These are phyloP conservation scores for Clonostachys byssicola DNA, from an alignment of 2,329 filamentous ascomycete species.

Conservation along the genomic window DNA sequence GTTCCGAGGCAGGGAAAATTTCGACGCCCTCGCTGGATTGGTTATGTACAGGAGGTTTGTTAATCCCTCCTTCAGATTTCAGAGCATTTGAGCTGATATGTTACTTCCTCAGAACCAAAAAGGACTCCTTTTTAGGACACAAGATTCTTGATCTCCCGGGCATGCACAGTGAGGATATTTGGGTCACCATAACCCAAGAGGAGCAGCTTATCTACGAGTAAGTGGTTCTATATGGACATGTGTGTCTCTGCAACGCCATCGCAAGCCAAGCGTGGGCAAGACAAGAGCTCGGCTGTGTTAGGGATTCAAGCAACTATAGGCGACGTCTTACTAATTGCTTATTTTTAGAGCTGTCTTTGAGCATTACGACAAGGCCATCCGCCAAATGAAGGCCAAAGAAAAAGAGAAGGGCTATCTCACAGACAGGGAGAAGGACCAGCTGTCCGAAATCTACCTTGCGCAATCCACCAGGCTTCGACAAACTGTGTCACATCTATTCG, in stretches of 20 bases:
- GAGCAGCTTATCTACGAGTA: slow-evolving; percentile 18
- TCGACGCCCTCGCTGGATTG: slow-evolving; percentile 10
- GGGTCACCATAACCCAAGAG: slow-evolving; percentile 13
- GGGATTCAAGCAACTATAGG: too few species aligned
- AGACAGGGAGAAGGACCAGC: neutral
- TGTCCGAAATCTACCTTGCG: neutral
- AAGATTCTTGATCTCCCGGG: slow-evolving; percentile 16
- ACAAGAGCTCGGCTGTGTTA: too few species aligned
- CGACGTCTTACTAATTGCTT: too few species aligned
- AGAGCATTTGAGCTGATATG: neutral
- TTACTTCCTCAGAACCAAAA: slow-evolving; percentile 10
- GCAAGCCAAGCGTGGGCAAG: too few species aligned
- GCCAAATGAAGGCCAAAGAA: too few species aligned
- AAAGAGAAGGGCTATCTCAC: neutral
- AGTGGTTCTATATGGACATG: slow-evolving; percentile 1
- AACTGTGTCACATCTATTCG: slow-evolving; percentile 17
- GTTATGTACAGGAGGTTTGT: slow-evolving; percentile 21
- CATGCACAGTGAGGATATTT: slow-evolving; percentile 7
- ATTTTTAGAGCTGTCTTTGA: too few species aligned
- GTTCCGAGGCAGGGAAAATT: slow-evolving; percentile 1
- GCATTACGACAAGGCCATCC: too few species aligned
- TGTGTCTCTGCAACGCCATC: too few species aligned
- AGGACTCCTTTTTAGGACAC: slow-evolving; percentile 17
- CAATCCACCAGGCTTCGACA: slow-evolving; percentile 9
- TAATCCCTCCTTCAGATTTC: neutral